Conservation (phyloP, 257 asterid species). For the Jacaranda mimosifolia region DNA sequence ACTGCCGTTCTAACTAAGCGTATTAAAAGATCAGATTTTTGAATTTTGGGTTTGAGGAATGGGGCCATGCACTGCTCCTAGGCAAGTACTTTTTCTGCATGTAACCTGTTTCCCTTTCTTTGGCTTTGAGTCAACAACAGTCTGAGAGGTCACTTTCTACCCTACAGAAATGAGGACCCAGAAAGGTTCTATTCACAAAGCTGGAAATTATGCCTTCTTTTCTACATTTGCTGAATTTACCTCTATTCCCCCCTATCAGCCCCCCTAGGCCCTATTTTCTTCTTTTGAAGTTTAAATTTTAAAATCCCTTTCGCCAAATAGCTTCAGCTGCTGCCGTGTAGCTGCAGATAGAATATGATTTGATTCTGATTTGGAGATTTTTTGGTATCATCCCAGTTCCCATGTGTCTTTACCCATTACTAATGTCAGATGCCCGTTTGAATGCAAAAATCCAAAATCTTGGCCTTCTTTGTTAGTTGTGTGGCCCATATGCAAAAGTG, state of each 20-base stretch:
- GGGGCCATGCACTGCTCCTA: slow-evolving; percentile 37
- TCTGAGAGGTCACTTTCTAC: slow-evolving; percentile 55
- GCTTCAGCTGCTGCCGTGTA: slow-evolving; percentile 48
- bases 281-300: slow-evolving; percentile 43
- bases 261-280: not conserved
- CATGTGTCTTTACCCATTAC: slow-evolving; percentile 36
- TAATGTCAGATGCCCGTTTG: slow-evolving; percentile 33
- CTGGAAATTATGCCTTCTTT: slow-evolving; percentile 38
- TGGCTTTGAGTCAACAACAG: slow-evolving; percentile 33
- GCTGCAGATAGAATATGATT: slow-evolving; percentile 55
- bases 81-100: slow-evolving; percentile 30
- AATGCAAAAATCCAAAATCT: slow-evolving; percentile 17
- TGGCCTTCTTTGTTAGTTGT: not conserved
- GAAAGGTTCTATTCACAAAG: slow-evolving; percentile 41
- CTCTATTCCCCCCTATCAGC: not conserved
- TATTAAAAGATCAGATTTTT: slow-evolving; percentile 26
- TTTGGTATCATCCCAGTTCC: slow-evolving; percentile 1
- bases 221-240: slow-evolving; percentile 33
- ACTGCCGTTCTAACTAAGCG: not conserved
- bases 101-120: not conserved
- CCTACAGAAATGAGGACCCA: slow-evolving; percentile 17
- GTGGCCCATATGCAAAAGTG: not conserved
- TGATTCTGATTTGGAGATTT: slow-evolving; percentile 42
- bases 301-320: slow-evolving; percentile 36
- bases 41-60: slow-evolving; percentile 24